Percentiles rank a stretch among this genome's conserved stretches.
phyloP scores from a whole-genome alignment of 2,329 filamentous ascomycete species.

The Talaromyces albobiverticillius region DNA sequence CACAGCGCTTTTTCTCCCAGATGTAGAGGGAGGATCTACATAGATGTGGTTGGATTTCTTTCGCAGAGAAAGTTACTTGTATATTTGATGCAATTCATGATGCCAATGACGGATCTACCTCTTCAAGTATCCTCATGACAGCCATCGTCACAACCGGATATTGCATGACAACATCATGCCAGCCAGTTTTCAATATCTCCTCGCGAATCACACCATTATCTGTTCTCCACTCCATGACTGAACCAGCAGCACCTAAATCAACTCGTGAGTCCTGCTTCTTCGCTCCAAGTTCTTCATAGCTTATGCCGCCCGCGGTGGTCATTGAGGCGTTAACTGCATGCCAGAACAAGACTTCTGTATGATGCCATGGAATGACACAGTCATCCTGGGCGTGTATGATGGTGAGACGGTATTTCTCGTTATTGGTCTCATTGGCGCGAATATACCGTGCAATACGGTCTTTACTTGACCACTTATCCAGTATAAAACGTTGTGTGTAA shows the following conservation, averaged over 20 bases:
- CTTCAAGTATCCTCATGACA: slow-evolving; percentile 47
- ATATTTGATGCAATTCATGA: slow-evolving; percentile 3
- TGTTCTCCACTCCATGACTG: slow-evolving; percentile 48
- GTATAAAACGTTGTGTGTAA: slow-evolving; percentile 49
- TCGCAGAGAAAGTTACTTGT: too few relatives aligned
- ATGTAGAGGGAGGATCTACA: too few relatives aligned
- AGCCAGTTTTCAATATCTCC: slow-evolving; percentile 54
- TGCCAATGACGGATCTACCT: slow-evolving; percentile 11
- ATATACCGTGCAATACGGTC: slow-evolving; percentile 49
- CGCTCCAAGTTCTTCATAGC: slow-evolving; percentile 45
- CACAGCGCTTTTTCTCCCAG: too few relatives aligned
- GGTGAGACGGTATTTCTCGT: slow-evolving; percentile 27
- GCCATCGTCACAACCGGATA: slow-evolving; percentile 55
- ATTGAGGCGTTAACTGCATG: slow-evolving; percentile 53
- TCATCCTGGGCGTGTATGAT: slow-evolving; percentile 37
- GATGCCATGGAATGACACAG: slow-evolving; percentile 30
- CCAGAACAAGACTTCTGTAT: slow-evolving; percentile 52
- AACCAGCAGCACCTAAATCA: slow-evolving; percentile 50
- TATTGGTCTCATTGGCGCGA: slow-evolving; percentile 18
- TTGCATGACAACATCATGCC: slow-evolving; percentile 59
- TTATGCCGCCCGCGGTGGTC: slow-evolving; percentile 33
- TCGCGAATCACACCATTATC: slow-evolving; percentile 51
- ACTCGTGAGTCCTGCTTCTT: slow-evolving; percentile 40
- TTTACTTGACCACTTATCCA: slow-evolving; percentile 52
- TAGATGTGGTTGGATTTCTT: too few relatives aligned